Conservation (phyloP, 805 yeast species). For the Hanseniaspora jakobsenii region DNA sequence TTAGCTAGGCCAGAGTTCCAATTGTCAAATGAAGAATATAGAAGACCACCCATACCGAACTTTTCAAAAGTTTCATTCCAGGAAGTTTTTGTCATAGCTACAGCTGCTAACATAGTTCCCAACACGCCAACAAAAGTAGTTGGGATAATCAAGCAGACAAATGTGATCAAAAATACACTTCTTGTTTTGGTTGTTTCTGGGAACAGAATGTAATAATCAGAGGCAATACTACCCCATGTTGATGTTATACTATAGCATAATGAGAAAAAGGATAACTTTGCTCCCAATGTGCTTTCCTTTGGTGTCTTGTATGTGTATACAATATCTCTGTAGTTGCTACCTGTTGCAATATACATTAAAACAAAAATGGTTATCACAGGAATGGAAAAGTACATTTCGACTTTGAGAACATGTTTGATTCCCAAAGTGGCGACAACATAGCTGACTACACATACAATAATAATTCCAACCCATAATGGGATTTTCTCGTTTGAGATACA, state of each 20-base stretch:
- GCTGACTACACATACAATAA: constrained; percentile 53
- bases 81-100: constrained; percentile 44
- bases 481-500: constrained; percentile 53
- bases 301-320: constrained; percentile 23
- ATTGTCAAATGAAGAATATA: constrained; percentile 49
- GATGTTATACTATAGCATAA: constrained; percentile 66
- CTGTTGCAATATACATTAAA: constrained; percentile 51
- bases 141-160: constrained; percentile 55
- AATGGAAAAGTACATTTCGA: constrained; percentile 54
- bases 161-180: constrained; percentile 48
- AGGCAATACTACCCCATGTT: constrained; percentile 81
- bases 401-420: constrained; percentile 53
- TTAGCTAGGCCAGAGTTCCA: constrained; percentile 73
- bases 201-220: constrained; percentile 71
- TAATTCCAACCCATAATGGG: constrained; percentile 62
- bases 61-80: constrained; percentile 47
- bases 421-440: constrained; percentile 66
- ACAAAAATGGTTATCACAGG: constrained; percentile 60
- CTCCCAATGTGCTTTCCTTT: constrained; percentile 43
- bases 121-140: constrained; percentile 63
- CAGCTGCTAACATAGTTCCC: constrained; percentile 60
- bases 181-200: constrained; percentile 56
- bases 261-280: constrained; percentile 60
- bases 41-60: constrained; percentile 65
- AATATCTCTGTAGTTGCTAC: constrained; percentile 34